Evolutionary conservation across 2,329 filamentous ascomycete genomes (phyloP), one percentile per base, ranked within the genome.

Genomic region (Coniochaeta sp.): DNA sequence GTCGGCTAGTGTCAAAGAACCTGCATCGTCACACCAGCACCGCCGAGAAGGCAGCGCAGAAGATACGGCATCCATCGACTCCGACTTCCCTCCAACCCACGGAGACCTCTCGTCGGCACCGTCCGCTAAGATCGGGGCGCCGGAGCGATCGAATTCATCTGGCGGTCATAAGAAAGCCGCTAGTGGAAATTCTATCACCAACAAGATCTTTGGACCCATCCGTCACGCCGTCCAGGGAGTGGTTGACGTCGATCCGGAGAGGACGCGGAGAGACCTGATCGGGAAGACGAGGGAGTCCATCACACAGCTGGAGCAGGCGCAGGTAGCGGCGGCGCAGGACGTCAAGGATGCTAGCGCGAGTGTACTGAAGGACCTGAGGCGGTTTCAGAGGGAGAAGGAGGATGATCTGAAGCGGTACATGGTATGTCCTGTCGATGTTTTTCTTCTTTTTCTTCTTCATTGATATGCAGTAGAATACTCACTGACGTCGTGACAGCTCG

Each of bases 211-310:
- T 72, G 95, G 93, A 0, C 90, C 93, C 12, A 89, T 99, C 63
- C 96, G 91, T 60, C 93, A 99, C 75, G 95, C 95, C 0, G 91
- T 98, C 36, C 91, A 98, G 70, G 95, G 95, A 4, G 93, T 98
- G 68, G 93, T 95, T 1, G 95, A 99, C 71, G 91, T 96, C 47
- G 95, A 99, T 70, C 95, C 95, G 0, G 95, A 99, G 76, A 83
- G 93, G 64, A 96, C 93, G 50, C 83, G 95, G 59, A 84, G 95
- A 59, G 95, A 99, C 72, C 89, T 91, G 64, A 97, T 99, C 67
- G 93, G 93, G 43, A 98, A 97, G 81, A 99, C 95, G 0, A 87
- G 89, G 65, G 95, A 99, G 75, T 90, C 87, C 61, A 86, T 99
- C 63, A 83, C 76, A 54, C 84, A 97, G 77, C 81, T 99, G 58